Evolutionary conservation across 495 filamentous ascomycete species (phyloP), one percentile per base, ranked within the genome.

Genomic region (Neurospora sp.): DNA sequence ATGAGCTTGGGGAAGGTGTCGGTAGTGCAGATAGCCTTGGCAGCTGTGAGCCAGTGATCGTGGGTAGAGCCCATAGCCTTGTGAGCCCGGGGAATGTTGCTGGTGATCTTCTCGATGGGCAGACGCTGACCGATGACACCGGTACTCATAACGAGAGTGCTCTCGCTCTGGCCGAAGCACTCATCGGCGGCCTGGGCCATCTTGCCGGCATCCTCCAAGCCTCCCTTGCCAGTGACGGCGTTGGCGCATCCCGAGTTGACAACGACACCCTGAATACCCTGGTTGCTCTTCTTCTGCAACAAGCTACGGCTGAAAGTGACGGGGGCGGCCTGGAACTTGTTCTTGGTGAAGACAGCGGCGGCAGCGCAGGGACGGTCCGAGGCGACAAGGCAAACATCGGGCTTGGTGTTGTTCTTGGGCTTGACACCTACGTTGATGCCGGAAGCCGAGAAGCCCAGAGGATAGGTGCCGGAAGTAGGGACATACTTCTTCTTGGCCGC

Each of bases 1-100:
- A 93, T 84, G 73, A 99, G 90, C 84, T 99, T 99, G 74, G 96
- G 96, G 84, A 99, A 99, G 38, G 96, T 99, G 82, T 99, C 96
- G 38, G 96, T 99, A 17, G 96, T 99, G 85, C 94, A 98, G 81
- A 99, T 99, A 31, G 96, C 94, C 77, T 91, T 91, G 69, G 96
- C 96, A 69, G 92, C 90, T 38, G 84, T 84, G 53, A 98, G 84
- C 94, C 94, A 99, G 82, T 94, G 87, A 70, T 92, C 87, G 82
- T 98, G 94, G 9, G 89, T 88, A 31, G 87, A 85, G 71, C 89
- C 91, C 70, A 97, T 88, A 70, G 85, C 85, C 65, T 83, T 79
- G 79, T 93, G 86, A 3, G 91, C 95, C 12, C 86, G 86, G 3
- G 96, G 94, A 39, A 99, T 92, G 38, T 90, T 90, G 80, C 86